phyloP scores from a whole-genome alignment of 257 asterid genomes.

The Solanum infundibuliforme region DNA sequence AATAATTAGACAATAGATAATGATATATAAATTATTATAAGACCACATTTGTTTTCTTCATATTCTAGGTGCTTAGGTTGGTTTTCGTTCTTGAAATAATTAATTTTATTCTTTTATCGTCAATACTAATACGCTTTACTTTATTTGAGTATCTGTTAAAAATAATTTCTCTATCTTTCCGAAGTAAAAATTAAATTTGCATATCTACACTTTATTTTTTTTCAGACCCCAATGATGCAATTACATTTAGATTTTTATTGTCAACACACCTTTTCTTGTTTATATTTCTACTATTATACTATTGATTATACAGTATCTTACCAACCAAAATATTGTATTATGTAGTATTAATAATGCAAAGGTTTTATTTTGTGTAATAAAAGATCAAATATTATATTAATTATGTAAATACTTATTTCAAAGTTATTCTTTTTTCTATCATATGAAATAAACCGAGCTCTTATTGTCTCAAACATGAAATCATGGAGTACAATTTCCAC shows the following conservation, averaged over 20 bases:
- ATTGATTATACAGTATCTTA: too few relatives aligned
- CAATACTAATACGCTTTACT: too few relatives aligned
- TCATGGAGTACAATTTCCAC: background rate
- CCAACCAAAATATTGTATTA: background rate
- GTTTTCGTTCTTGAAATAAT: background rate
- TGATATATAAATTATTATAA: background rate
- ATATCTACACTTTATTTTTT: accelerated
- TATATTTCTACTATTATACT: too few relatives aligned
- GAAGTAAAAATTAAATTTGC: too few relatives aligned
- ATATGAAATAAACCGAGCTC: too few relatives aligned
- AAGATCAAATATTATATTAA: too few relatives aligned
- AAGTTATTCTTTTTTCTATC: too few relatives aligned
- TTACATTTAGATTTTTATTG: too few relatives aligned
- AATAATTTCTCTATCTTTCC: accelerated
- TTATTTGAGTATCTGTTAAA: too few relatives aligned
- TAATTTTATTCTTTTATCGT: background rate
- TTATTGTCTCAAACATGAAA: background rate
- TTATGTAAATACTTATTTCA: too few relatives aligned
- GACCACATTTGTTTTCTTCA: background rate
- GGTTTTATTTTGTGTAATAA: too few relatives aligned
- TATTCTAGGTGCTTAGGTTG: background rate
- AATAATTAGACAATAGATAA: background rate
- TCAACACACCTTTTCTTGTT: background rate
- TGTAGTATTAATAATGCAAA: background rate
- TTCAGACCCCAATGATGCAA: accelerated